Conservation (phyloP, 257 asterid species). For the Salvia splendens region DNA sequence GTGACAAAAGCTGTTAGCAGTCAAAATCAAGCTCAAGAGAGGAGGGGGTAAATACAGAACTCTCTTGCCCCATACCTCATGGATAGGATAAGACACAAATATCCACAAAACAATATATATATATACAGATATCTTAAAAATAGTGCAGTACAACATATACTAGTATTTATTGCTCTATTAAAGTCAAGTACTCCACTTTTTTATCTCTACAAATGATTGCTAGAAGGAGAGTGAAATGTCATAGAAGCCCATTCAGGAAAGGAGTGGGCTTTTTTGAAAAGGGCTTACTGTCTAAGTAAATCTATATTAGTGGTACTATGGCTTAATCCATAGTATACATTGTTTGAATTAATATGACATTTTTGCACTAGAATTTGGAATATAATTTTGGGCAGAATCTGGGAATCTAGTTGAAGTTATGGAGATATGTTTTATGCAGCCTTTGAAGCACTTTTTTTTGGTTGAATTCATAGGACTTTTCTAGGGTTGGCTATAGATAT, state of each 20-base stretch:
- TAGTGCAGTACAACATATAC: background rate
- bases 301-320: background rate
- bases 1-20: conserved; percentile 39
- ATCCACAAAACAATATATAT: background rate
- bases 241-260: conserved; percentile 55
- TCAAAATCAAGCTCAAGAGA: no score
- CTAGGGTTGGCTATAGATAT: no score
- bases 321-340: no score
- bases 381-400: conserved; percentile 5
- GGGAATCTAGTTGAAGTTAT: conserved; percentile 6
- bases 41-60: conserved; percentile 31
- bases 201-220: conserved; percentile 25
- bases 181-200: background rate
- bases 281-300: background rate
- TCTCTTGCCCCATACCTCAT: conserved; percentile 55
- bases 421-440: background rate
- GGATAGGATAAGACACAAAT: conserved; percentile 53
- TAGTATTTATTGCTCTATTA: background rate
- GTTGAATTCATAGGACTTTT: no score
- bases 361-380: background rate
- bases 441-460: background rate
- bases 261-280: conserved; percentile 45
- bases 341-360: no score
- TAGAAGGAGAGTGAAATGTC: conserved; percentile 49
- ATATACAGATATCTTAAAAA: no score